Percentiles rank a stretch among this genome's conserved stretches.
Evolutionary conservation across 75 land plant genomes (phyloP).

Genomic region (Gnetum montanum): DNA sequence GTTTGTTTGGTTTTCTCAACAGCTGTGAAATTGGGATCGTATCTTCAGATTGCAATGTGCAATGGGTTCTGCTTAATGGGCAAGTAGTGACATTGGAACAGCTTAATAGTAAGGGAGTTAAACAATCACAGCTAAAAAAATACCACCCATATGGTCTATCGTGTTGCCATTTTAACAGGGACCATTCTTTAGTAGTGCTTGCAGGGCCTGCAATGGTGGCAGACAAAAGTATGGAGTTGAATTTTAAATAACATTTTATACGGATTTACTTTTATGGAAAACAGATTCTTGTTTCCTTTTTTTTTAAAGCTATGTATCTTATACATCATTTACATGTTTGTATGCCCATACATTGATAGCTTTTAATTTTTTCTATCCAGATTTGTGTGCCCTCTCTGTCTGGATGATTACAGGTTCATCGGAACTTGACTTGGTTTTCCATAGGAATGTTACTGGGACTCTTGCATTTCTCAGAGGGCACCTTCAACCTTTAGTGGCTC

Average conservation of each 20-base stretch:
- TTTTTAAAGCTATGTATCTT: constrained; percentile 8
- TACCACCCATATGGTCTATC: constrained; percentile 29
- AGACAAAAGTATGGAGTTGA: constrained; percentile 7
- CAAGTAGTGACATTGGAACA: constrained; percentile 15
- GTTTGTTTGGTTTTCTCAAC: too few relatives aligned
- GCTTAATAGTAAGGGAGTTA: neutral
- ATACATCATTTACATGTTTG: too few relatives aligned
- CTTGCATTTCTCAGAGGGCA: constrained; percentile 16
- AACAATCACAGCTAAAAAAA: constrained; percentile 9
- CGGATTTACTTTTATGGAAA: constrained; percentile 21
- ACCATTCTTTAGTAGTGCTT: constrained; percentile 39
- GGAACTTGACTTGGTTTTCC: constrained; percentile 11
- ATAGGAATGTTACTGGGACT: constrained; percentile 24
- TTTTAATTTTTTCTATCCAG: neutral
- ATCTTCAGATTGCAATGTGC: constrained; percentile 52
- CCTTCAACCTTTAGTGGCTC: constrained; percentile 11
- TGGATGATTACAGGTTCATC: neutral
- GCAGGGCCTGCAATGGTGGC: constrained; percentile 23
- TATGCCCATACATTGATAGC: neutral
- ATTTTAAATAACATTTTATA: constrained; percentile 16
- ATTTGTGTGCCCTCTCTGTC: neutral
- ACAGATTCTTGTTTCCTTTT: constrained; percentile 8
- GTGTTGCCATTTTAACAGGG: constrained; percentile 34
- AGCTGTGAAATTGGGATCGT: constrained; percentile 33
- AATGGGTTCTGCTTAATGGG: constrained; percentile 30